A percentile compares a stretch with the other conserved stretches of the same genome.
phyloP scores from a whole-genome alignment of 2,329 filamentous ascomycete species.

The Monosporascus cannonballus region DNA sequence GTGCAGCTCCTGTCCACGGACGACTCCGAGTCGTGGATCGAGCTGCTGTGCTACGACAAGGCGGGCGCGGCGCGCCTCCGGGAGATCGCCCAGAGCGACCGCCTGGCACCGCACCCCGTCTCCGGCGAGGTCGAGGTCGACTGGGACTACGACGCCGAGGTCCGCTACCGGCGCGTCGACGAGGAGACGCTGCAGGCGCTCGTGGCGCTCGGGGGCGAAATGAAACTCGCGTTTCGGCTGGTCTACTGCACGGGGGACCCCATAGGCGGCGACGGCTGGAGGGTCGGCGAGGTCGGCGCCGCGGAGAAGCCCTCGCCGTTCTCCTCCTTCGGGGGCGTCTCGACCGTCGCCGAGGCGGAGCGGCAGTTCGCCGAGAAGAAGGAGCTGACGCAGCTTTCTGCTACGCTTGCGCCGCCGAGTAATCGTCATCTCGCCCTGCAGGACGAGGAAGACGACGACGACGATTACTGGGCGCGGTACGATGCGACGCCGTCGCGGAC shows the following conservation, averaged over 20 bases:
- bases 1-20: constrained; percentile 57
- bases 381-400: constrained; percentile 16
- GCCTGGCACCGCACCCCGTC: constrained; percentile 72
- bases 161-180: constrained; percentile 63
- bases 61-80: constrained; percentile 50
- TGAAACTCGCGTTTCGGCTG: constrained; percentile 58
- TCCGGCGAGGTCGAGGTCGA: constrained; percentile 76
- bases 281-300: constrained; percentile 62
- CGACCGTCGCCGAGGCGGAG: constrained; percentile 55
- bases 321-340: constrained; percentile 42
- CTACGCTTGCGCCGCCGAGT: constrained; percentile 2
- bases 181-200: constrained; percentile 68
- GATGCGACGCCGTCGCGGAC: constrained; percentile 63
- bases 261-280: constrained; percentile 61
- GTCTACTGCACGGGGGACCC: constrained; percentile 64
- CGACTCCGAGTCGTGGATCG: constrained; percentile 63
- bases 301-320: constrained; percentile 54
- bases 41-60: constrained; percentile 63
- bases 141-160: constrained; percentile 57
- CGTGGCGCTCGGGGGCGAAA: constrained; percentile 49
- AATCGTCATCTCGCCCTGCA: constrained; percentile 2
- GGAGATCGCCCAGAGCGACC: constrained; percentile 54
- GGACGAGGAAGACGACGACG: constrained; percentile 56
- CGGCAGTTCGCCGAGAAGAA: constrained; percentile 38
- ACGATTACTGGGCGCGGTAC: constrained; percentile 76